A percentile compares a stretch with the other conserved stretches of the same genome.
Evolutionary conservation across 371 early-diverging fungal species (phyloP).

Genomic region (Lichtheimia hyalospora): DNA sequence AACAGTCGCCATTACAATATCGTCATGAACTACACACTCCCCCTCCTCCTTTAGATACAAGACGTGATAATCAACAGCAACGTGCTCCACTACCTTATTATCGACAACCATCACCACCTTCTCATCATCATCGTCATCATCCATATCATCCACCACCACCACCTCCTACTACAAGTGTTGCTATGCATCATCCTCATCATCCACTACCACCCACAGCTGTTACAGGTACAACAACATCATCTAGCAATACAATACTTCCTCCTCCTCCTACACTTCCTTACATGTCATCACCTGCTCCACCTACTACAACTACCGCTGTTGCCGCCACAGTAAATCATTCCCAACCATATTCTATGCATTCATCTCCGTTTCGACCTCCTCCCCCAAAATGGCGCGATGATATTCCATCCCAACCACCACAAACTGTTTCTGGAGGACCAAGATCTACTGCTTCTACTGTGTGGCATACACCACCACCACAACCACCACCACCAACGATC

Average conservation of each 20-base stretch:
- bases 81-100: neutral
- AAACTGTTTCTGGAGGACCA: neutral
- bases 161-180: neutral
- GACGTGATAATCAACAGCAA: neutral
- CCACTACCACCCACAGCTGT: neutral
- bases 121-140: neutral
- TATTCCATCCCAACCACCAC: constrained; percentile 3
- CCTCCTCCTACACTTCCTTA: neutral
- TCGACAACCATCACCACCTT: neutral
- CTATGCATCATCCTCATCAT: neutral
- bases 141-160: neutral
- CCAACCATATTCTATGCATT: neutral
- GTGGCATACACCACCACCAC: constrained; percentile 12
- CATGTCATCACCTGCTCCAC: too few species aligned
- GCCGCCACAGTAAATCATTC: neutral
- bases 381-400: constrained; percentile 15
- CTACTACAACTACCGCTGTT: too few species aligned
- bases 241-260: neutral
- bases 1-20: neutral
- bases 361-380: constrained; percentile 5
- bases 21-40: neutral
- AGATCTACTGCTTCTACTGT: constrained; percentile 1
- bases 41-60: neutral
- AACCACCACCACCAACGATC: neutral
- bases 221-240: neutral